phyloP scores from a whole-genome alignment of 2,329 filamentous ascomycete genomes.

The Aspergillus candidus region DNA sequence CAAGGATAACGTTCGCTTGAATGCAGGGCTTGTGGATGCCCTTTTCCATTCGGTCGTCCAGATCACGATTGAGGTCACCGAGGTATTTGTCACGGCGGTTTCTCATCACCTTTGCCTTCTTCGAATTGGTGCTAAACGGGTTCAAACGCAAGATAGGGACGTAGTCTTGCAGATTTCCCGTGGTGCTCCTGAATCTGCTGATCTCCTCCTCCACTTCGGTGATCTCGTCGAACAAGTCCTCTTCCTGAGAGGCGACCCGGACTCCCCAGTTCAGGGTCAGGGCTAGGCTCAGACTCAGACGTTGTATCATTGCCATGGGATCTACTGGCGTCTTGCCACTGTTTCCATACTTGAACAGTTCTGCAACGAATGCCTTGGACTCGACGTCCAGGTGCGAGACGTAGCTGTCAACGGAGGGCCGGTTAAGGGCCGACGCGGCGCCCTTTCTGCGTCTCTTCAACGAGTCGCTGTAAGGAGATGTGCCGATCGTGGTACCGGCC shows the following conservation, averaged over 20 bases:
- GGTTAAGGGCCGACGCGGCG: constrained; percentile 59
- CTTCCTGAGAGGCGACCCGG: constrained; percentile 53
- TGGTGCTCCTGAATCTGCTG: constrained; percentile 67
- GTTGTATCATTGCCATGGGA: constrained; percentile 63
- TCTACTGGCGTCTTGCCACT: constrained; percentile 52
- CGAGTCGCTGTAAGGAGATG: constrained; percentile 60
- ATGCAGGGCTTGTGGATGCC: constrained; percentile 60
- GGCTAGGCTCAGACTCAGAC: constrained; percentile 56
- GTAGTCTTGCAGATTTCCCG: constrained; percentile 76
- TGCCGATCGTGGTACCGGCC: constrained; percentile 62
- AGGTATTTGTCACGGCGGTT: constrained; percentile 57
- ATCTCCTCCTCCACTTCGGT: constrained; percentile 67
- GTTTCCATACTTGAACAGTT: constrained; percentile 54
- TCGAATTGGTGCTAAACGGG: constrained; percentile 54
- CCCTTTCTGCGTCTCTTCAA: constrained; percentile 60
- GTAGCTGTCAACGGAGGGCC: constrained; percentile 58
- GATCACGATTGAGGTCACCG: constrained; percentile 49
- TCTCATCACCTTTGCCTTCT: constrained; percentile 55
- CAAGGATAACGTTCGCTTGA: constrained; percentile 60
- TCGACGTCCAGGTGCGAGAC: constrained; percentile 58
- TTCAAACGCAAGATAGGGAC: constrained; percentile 65
- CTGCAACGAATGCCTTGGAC: constrained; percentile 56
- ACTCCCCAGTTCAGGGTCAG: constrained; percentile 63
- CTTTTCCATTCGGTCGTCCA: constrained; percentile 56
- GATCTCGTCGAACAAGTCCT: constrained; percentile 64